Conservation (phyloP, 805 yeast genomes). For the Yarrowia deformans region DNA sequence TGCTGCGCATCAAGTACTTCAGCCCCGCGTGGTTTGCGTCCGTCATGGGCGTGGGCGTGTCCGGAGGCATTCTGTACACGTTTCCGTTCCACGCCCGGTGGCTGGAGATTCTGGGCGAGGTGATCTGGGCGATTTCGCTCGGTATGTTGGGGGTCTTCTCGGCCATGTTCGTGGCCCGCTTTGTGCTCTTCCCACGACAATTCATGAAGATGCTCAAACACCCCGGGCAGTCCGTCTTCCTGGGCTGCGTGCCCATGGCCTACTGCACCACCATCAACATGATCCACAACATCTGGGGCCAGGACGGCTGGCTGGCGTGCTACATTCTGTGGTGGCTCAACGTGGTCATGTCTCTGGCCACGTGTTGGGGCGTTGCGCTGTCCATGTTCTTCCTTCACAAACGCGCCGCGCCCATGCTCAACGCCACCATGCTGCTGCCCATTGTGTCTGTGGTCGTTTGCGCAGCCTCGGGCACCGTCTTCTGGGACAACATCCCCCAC, state of each 20-base stretch:
- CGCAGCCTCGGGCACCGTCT: conserved; percentile 70
- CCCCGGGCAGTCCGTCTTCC: conserved; percentile 62
- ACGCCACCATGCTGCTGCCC: conserved; percentile 70
- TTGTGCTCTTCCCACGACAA: conserved; percentile 52
- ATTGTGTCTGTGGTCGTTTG: conserved; percentile 82
- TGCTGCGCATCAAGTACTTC: conserved; percentile 44
- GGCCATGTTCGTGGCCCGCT: conserved; percentile 54
- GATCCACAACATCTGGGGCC: conserved; percentile 57
- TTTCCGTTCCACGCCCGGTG: conserved; percentile 72
- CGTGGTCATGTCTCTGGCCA: conserved; percentile 59
- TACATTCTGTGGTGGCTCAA: conserved; percentile 81
- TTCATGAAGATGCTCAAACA: conserved; percentile 51
- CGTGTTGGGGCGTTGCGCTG: conserved; percentile 69
- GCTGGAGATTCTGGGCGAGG: conserved; percentile 63
- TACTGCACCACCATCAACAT: conserved; percentile 68
- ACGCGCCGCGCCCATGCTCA: conserved; percentile 53
- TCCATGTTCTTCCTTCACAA: conserved; percentile 55
- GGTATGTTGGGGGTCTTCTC: conserved; percentile 55
- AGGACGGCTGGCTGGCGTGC: conserved; percentile 56
- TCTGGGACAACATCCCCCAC: conserved; percentile 57
- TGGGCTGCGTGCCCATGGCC: conserved; percentile 88
- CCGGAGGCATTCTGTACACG: conserved; percentile 63
- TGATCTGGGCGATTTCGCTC: conserved; percentile 67
- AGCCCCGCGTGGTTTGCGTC: conserved; percentile 63
- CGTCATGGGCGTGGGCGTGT: conserved; percentile 87